Base-by-base conservation (phyloP, 1,284 basidiomycete species). In the Cutaneotrichosporon mucoides region DNA sequence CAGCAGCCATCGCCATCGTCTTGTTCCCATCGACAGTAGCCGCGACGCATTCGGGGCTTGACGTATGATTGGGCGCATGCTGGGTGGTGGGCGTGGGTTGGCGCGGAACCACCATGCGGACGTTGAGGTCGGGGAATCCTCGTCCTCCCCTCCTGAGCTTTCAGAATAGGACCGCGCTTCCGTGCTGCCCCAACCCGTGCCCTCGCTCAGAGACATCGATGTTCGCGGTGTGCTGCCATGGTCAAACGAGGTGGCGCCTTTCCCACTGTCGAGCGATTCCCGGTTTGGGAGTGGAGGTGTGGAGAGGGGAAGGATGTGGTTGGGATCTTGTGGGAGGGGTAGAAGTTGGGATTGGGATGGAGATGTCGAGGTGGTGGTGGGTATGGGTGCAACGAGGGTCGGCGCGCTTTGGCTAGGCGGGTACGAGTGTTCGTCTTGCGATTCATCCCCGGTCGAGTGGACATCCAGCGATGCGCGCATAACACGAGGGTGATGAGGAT, bases 141-240 rank as follows among this genome's bases (percentile, higher is more conserved):
- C 43, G 35, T 54, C 53, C 6, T 54, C 53, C 11, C 53, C 53
- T 4, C 59, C 62, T 5, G 66, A 68, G 34, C 57, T 60, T 24
- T 65, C 57, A 15, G 63, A 66, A 55, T 60, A 64, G 16, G 66
- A 68, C 40, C 63, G 60, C 15, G 60, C 60, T 13, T 45, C 59
- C 3, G 24, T 24, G 4, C 15, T 33, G 12, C 48, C 36, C 61
- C 66, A 62, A 11, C 63, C 60, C 12, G 34, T 36, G 15, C 56
- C 57, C 4, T 66, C 66, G 7, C 68, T 68, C 13, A 60, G 59
- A 9, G 70, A 70, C 24, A 66, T 66, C 12, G 66, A 67, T 5
- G 68, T 68, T 12, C 68, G 57, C 12, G 67, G 69, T 43, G 57
- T 65, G 11, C 63, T 62, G 10, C 46, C 35, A 12, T 13, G 24